Conservation (phyloP, 345 rosid species). For the Ceriops decandra region DNA sequence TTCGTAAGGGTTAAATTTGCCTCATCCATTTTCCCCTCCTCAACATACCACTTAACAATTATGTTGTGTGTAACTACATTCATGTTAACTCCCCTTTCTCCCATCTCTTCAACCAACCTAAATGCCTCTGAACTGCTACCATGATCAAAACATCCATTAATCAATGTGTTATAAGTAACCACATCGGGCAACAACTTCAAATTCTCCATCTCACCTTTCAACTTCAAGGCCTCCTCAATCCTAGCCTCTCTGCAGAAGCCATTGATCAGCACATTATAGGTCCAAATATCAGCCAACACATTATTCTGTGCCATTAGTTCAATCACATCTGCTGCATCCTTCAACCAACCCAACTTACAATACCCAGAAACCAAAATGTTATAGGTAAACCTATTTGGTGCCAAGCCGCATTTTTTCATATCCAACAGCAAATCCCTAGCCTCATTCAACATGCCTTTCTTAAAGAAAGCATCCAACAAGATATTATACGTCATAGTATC, state of each 20-base stretch:
- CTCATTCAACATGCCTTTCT: constrained; percentile 73
- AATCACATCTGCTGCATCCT: constrained; percentile 62
- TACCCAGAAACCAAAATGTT: constrained; percentile 64
- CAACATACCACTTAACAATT: constrained; percentile 65
- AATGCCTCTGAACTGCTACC: constrained; percentile 44
- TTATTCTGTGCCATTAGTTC: constrained; percentile 63
- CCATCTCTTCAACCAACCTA: constrained; percentile 61
- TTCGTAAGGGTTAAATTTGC: constrained; percentile 39
- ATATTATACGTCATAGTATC: constrained; percentile 73
- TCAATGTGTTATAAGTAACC: constrained; percentile 74
- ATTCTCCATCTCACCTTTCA: constrained; percentile 66
- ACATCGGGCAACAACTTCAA: constrained; percentile 63
- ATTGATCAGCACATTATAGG: constrained; percentile 61
- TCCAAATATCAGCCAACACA: constrained; percentile 57
- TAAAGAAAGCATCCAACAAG: constrained; percentile 55
- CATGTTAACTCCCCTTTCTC: constrained; percentile 47
- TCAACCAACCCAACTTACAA: constrained; percentile 67
- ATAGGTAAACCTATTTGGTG: constrained; percentile 54
- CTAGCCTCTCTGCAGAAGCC: constrained; percentile 57
- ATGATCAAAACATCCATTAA: constrained; percentile 62
- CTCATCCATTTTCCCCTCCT: constrained; percentile 68
- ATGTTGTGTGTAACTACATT: constrained; percentile 62
- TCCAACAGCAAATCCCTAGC: constrained; percentile 58
- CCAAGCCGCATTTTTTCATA: constrained; percentile 60
- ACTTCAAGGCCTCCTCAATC: constrained; percentile 52